phyloP scores from a whole-genome alignment of 1,284 basidiomycete genomes.

The Abortiporus biennis region DNA sequence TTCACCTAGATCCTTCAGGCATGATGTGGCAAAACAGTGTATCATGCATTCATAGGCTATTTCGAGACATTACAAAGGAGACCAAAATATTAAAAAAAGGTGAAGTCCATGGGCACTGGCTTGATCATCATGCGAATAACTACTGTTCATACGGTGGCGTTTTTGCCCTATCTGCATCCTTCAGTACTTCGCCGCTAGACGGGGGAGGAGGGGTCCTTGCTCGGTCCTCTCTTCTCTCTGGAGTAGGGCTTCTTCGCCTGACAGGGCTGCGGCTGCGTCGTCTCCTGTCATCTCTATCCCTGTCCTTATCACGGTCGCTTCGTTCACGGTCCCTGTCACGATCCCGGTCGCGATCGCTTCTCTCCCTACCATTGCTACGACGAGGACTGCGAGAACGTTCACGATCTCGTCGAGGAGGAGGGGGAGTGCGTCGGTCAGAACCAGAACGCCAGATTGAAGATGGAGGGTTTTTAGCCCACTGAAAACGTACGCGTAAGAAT shows the following conservation, averaged over 20 bases:
- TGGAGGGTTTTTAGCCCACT: constrained; percentile 92
- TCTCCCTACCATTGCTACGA: constrained; percentile 25
- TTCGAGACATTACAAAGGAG: no score
- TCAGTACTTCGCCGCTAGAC: constrained; percentile 37
- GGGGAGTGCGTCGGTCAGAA: constrained; percentile 54
- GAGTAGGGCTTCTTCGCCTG: constrained; percentile 42
- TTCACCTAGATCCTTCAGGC: no score
- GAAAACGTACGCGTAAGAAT: constrained; percentile 4
- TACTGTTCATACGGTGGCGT: constrained; percentile 36
- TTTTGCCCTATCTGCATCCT: constrained; percentile 44
- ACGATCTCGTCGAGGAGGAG: constrained; percentile 41
- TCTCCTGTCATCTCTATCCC: constrained; percentile 33
- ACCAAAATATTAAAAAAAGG: no score
- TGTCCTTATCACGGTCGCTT: constrained; percentile 30
- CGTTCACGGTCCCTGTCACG: constrained; percentile 26
- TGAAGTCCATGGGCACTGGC: no score
- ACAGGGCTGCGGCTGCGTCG: constrained; percentile 42
- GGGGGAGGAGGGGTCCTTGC: constrained; percentile 39
- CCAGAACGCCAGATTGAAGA: constrained; percentile 83
- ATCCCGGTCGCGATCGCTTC: constrained; percentile 26
- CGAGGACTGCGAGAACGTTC: constrained; percentile 34
- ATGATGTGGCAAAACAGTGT: no score
- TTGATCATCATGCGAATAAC: no score
- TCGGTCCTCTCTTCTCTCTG: constrained; percentile 43
- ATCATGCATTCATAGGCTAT: no score